These are phyloP conservation scores for Sphaerulina populicola DNA, from an alignment of 2,329 filamentous ascomycete species.

Conservation along the genomic window DNA sequence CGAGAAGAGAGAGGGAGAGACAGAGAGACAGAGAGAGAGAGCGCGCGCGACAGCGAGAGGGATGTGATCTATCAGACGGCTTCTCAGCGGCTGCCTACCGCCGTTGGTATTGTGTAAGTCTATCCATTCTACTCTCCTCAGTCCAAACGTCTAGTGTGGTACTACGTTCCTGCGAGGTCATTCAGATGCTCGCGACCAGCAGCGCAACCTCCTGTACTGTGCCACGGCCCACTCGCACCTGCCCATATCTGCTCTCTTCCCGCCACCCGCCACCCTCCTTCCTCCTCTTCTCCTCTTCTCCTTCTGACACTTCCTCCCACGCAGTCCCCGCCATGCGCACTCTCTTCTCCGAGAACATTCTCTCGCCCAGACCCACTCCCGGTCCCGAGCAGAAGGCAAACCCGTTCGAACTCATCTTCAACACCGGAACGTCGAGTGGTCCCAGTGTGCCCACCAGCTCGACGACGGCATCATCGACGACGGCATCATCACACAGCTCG, in stretches of 20 bases:
- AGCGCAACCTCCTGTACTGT: background rate
- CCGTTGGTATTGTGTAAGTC: conserved; percentile 20
- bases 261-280: background rate
- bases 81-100: conserved; percentile 18
- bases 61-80: conserved; percentile 20
- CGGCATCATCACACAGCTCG: conserved; percentile 25
- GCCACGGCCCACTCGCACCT: background rate
- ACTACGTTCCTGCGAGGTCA: conserved; percentile 6
- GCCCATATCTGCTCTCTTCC: background rate
- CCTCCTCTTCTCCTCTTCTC: background rate
- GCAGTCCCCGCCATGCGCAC: conserved; percentile 27
- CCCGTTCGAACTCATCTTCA: conserved; percentile 29
- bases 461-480: no score
- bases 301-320: conserved; percentile 12
- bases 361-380: conserved; percentile 25
- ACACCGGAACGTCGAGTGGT: conserved; percentile 20
- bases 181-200: conserved; percentile 2
- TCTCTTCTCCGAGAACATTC: conserved; percentile 30
- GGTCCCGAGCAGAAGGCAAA: conserved; percentile 20
- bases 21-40: no score
- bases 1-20: no score
- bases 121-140: conserved; percentile 9
- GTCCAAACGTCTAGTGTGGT: conserved; percentile 1
- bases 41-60: background rate
- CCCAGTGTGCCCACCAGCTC: conserved; percentile 20